A percentile compares a stretch with the other conserved stretches of the same genome.
phyloP scores from a whole-genome alignment of 257 asterid genomes.

The Ocimum tenuiflorum region DNA sequence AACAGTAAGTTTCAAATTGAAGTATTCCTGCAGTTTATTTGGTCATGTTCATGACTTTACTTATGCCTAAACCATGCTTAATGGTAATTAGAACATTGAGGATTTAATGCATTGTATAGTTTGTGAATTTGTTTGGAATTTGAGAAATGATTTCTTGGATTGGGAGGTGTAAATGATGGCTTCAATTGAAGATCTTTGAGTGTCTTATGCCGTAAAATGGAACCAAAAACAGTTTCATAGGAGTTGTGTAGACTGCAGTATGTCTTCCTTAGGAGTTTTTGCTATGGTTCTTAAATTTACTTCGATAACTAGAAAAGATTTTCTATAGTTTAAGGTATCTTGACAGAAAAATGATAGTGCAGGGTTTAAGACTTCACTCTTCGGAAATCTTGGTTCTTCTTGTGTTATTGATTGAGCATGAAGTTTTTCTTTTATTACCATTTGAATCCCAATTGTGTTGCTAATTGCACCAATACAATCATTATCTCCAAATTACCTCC shows the following conservation, averaged over 20 bases:
- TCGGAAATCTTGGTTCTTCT: not conserved
- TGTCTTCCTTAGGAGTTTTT: not conserved
- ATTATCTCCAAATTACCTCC: not conserved
- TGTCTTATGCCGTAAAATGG: not conserved
- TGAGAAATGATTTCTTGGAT: not conserved
- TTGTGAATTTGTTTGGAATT: not conserved
- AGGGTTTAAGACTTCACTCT: not conserved
- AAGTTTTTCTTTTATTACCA: not conserved
- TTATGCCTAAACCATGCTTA: not conserved
- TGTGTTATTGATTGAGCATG: slow-evolving; percentile 1
- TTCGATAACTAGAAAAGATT: too few species aligned
- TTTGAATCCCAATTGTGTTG: not conserved
- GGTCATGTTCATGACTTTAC: not conserved
- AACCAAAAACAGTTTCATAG: not conserved
- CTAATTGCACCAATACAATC: not conserved
- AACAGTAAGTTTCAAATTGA: slow-evolving; percentile 30
- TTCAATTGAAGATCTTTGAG: not conserved
- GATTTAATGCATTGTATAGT: not conserved
- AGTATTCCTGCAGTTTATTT: not conserved
- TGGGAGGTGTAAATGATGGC: not conserved
- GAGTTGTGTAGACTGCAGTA: not conserved
- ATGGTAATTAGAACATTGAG: not conserved
- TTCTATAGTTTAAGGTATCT: not conserved
- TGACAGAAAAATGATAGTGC: not conserved
- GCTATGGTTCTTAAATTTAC: not conserved